Evolutionary conservation across 768 basidiomycete genomes (phyloP), one percentile per base, ranked within the genome.

Genomic region (Phylloporus sp.): DNA sequence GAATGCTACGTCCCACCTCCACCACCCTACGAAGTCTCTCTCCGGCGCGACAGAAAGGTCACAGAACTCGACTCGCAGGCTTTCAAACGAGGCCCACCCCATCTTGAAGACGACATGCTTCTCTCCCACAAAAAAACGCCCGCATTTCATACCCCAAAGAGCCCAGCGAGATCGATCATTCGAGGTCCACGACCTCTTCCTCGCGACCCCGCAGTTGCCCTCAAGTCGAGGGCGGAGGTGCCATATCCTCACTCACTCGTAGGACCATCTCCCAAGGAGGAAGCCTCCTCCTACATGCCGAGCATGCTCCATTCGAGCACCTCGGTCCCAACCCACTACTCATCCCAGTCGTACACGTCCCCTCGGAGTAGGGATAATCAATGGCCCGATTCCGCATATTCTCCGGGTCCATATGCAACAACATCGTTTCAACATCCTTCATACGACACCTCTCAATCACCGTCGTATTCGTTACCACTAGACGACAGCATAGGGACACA

Each of bases 1-100:
- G 47, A 66, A 13, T 46, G 22, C 18, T 63, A 56, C 38, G 40
- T 58, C 4, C 70, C 66, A 2, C 66, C 65, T 3, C 74, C 74
- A 1, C 73, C 74, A 1, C 62, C 74, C 1, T 76, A 76, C 59
- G 65, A 74, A 40, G 49, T 59, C 44, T 67, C 69, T 9, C 57
- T 69, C 18, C 58, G 66, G 33, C 78, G 75, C 38, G 79, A 84
- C 59, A 74, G 68, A 38, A 84, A 82, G 63, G 65, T 75, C 33
- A 58, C 71, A 3, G 63, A 65, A n/a, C n/a, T n/a, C 38, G 38
- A 50, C 18, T 18, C 42, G 3, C 59, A 56, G 28, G 38, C 27
- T 11, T 41, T 53, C 18, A 59, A 58, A 17, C 22, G 18, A 4
- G 11, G 39, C 24, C 52, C 52, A 18, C 43, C 55, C 21, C 45